These are phyloP conservation scores for Fusarium tricinctum DNA, from an alignment of 2,329 filamentous ascomycete genomes.

Conservation along the genomic window DNA sequence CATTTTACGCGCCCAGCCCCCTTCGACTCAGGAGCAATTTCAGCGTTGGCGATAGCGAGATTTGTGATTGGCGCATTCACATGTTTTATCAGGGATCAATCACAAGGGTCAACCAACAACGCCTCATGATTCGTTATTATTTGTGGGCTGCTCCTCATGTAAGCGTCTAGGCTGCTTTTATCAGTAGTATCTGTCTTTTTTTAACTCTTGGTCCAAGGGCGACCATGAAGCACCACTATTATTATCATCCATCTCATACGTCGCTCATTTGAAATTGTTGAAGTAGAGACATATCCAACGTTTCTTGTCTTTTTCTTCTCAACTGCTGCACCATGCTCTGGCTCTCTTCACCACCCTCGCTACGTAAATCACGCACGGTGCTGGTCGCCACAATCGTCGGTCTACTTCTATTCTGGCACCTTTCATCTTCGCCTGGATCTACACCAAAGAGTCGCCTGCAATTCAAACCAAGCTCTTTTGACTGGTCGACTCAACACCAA, in stretches of 20 bases:
- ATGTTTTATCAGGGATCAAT: constrained; percentile 7
- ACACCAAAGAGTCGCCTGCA: constrained; percentile 9
- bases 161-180: neutral
- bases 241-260: neutral
- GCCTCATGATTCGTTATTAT: neutral
- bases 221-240: neutral
- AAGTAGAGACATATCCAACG: neutral
- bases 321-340: constrained; percentile 10
- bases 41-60: no score
- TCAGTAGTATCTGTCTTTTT: neutral
- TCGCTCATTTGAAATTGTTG: neutral
- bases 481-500: constrained; percentile 52
- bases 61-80: neutral
- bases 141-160: neutral
- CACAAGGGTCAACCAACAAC: neutral
- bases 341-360: neutral
- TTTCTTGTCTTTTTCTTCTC: neutral
- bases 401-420: constrained; percentile 15
- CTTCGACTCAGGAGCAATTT: neutral
- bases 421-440: constrained; percentile 12
- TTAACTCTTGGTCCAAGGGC: neutral
- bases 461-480: constrained; percentile 49
- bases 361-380: constrained; percentile 1
- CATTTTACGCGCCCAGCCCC: neutral
- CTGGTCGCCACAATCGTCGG: constrained; percentile 14